These are phyloP conservation scores for Delphinella strobiligena DNA, from an alignment of 2,329 filamentous ascomycete species.

Conservation along the genomic window DNA sequence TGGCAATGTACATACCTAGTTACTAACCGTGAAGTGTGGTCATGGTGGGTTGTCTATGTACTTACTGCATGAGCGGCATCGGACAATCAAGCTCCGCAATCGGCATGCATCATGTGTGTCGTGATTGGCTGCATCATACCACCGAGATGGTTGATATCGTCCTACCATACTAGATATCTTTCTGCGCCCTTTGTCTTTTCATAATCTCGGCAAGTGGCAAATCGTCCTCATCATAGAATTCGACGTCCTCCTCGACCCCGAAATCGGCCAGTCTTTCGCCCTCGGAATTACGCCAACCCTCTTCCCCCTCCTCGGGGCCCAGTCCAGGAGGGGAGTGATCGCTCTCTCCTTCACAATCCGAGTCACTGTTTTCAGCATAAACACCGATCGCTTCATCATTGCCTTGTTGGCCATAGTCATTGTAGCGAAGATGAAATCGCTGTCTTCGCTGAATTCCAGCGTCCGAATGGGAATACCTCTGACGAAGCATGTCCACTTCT, in stretches of 20 bases:
- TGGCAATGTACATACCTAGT: too few species aligned
- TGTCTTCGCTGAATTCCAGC: constrained; percentile 25
- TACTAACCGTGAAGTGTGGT: too few species aligned
- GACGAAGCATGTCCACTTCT: constrained; percentile 36
- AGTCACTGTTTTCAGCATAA: constrained; percentile 21
- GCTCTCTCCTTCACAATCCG: constrained; percentile 31
- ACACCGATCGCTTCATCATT: constrained; percentile 12
- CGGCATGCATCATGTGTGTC: too few species aligned
- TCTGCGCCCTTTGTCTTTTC: constrained; percentile 34
- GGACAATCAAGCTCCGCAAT: too few species aligned
- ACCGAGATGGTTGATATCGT: too few species aligned
- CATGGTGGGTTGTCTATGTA: too few species aligned
- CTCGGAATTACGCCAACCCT: constrained; percentile 61
- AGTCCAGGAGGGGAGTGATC: constrained; percentile 8
- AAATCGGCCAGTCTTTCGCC: constrained; percentile 65
- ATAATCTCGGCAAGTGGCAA: constrained; percentile 59
- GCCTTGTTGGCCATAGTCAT: constrained; percentile 12
- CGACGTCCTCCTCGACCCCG: constrained; percentile 66
- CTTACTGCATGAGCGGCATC: too few species aligned
- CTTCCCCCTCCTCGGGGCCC: constrained; percentile 32
- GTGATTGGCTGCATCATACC: too few species aligned
- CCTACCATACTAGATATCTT: too few species aligned
- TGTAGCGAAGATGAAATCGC: constrained; percentile 30
- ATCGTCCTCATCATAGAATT: constrained; percentile 56
- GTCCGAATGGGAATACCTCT: constrained; percentile 16